These are phyloP conservation scores for Sicyos edulis DNA, from an alignment of 306 rosid species.

Conservation along the genomic window DNA sequence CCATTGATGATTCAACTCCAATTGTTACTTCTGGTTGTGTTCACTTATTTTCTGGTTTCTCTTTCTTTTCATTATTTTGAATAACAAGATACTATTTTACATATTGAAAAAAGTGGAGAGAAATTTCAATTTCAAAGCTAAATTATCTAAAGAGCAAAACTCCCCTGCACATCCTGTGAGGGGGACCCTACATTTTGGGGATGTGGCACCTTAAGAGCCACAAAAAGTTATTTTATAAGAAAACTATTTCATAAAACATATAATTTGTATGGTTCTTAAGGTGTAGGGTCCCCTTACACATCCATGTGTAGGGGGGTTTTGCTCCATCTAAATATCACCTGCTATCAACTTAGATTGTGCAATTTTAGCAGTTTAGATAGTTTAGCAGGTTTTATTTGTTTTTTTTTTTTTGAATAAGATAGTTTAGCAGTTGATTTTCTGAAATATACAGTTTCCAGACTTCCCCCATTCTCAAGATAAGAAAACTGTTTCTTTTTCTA, in stretches of 20 bases:
- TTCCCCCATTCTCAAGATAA: not conserved
- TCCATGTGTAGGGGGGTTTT: too few relatives aligned
- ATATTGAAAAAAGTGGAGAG: not conserved
- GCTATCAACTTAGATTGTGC: not conserved
- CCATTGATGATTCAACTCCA: conserved; percentile 72
- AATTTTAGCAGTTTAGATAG: not conserved
- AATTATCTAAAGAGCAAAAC: too few relatives aligned
- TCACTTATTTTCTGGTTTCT: conserved; percentile 4
- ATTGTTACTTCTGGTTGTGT: conserved; percentile 69
- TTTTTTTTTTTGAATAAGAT: too few relatives aligned
- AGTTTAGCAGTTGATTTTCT: too few relatives aligned
- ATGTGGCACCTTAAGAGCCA: too few relatives aligned
- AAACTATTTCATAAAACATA: too few relatives aligned
- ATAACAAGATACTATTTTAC: not conserved
- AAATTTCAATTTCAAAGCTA: not conserved
- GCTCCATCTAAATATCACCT: not conserved
- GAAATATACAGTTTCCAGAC: not conserved
- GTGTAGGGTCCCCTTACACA: too few relatives aligned
- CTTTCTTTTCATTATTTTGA: not conserved
- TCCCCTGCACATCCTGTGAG: too few relatives aligned
- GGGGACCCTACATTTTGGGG: too few relatives aligned
- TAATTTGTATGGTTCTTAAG: too few relatives aligned
- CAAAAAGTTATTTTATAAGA: too few relatives aligned
- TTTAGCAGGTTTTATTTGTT: too few relatives aligned
- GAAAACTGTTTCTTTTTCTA: not conserved